Evolutionary conservation across 768 basidiomycete species (phyloP).

Genomic region (Boletus eberwhitei): DNA sequence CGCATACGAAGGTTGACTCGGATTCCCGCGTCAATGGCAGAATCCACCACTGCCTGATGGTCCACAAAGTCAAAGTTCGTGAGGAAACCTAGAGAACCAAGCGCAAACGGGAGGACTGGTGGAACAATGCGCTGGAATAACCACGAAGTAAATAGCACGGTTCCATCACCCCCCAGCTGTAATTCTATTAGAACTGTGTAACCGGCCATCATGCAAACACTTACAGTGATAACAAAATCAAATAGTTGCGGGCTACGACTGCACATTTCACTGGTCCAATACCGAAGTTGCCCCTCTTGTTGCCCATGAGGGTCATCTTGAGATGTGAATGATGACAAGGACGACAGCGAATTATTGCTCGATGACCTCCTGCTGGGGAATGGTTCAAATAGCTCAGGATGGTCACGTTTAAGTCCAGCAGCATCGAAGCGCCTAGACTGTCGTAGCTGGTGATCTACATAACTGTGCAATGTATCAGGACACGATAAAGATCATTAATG

Average conservation of each 20-base stretch:
- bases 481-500: constrained; percentile 7
- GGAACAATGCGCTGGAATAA: constrained; percentile 97
- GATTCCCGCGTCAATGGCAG: constrained; percentile 86
- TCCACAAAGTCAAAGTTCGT: constrained; percentile 95
- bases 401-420: constrained; percentile 75
- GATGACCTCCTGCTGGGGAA: constrained; percentile 73
- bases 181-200: constrained; percentile 9
- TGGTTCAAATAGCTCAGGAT: constrained; percentile 86
- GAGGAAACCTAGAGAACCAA: constrained; percentile 96
- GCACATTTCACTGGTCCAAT: constrained; percentile 99
- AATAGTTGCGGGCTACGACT: constrained; percentile 86
- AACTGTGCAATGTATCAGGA: constrained; percentile 45
- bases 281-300: constrained; percentile 89
- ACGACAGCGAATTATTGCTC: constrained; percentile 58
- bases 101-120: constrained; percentile 95
- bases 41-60: constrained; percentile 81
- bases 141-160: constrained; percentile 98
- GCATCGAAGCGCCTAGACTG: constrained; percentile 93
- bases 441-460: constrained; percentile 90
- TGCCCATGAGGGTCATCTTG: constrained; percentile 37
- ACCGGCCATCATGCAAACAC: constrained; percentile 24
- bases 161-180: constrained; percentile 97
- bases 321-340: constrained; percentile 43
- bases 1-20: constrained; percentile 98
- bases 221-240: constrained; percentile 95